A percentile compares a stretch with the other conserved stretches of the same genome.
phyloP scores from a whole-genome alignment of 1,284 basidiomycete genomes.

The Ceratorhiza oryzae-sativae region DNA sequence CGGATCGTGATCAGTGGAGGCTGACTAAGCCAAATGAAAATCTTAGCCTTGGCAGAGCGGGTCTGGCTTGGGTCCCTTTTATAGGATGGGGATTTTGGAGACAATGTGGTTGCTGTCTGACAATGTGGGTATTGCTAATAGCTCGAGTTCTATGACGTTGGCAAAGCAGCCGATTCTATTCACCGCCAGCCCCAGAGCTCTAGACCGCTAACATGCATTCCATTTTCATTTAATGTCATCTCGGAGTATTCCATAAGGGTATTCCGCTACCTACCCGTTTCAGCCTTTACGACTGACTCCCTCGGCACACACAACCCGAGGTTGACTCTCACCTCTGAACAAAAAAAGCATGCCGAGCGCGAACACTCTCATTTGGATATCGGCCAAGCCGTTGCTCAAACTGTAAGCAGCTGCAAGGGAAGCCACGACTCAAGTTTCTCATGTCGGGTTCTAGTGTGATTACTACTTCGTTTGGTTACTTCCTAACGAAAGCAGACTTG shows the following conservation, averaged over 20 bases:
- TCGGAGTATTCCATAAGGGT: not conserved
- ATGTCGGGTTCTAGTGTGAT: conserved; percentile 57
- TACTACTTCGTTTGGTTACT: conserved; percentile 62
- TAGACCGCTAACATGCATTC: not conserved
- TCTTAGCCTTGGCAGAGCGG: too few relatives aligned
- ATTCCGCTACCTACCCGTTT: not conserved
- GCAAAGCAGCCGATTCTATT: too few relatives aligned
- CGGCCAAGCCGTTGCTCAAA: conserved; percentile 64
- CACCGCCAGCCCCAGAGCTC: too few relatives aligned
- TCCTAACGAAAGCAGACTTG: conserved; percentile 65
- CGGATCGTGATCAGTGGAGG: not conserved
- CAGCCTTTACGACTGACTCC: not conserved
- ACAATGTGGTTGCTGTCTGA: too few relatives aligned
- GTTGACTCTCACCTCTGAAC: not conserved
- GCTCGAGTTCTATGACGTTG: too few relatives aligned
- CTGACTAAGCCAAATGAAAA: not conserved
- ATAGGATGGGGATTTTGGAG: too few relatives aligned
- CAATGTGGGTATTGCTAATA: too few relatives aligned
- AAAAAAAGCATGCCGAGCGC: conserved; percentile 45
- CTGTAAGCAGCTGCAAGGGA: conserved; percentile 54
- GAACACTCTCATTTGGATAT: conserved; percentile 63
- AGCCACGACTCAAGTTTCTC: conserved; percentile 16
- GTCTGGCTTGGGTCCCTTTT: too few relatives aligned
- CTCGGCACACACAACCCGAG: not conserved
- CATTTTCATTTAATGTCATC: too few relatives aligned